Percentiles rank a stretch among this genome's conserved stretches.
Evolutionary conservation across 1,139 yeast genomes (phyloP).

Genomic region (Eremothecium gossypii): DNA sequence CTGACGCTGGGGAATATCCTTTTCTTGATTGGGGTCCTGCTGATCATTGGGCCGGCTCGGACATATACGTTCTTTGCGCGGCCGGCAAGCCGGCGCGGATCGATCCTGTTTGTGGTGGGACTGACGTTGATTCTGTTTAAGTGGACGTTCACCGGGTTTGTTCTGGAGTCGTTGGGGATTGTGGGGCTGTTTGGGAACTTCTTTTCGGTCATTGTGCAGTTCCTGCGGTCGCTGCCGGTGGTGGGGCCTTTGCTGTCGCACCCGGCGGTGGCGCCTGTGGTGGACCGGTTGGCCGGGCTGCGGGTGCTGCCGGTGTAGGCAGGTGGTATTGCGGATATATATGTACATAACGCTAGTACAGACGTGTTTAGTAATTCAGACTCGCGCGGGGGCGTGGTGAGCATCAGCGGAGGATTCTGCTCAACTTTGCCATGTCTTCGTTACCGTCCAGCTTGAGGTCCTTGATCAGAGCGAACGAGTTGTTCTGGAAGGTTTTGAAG

Average conservation of each 20-base stretch:
- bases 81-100: conserved; percentile 79
- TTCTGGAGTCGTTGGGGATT: conserved; percentile 79
- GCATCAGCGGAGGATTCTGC: conserved; percentile 21
- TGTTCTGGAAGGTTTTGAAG: conserved; percentile 17
- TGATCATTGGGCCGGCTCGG: conserved; percentile 83
- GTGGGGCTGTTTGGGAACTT: conserved; percentile 86
- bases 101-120: conserved; percentile 69
- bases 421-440: conserved; percentile 19
- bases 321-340: neutral
- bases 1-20: conserved; percentile 80
- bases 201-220: conserved; percentile 82
- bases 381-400: neutral
- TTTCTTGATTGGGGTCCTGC: conserved; percentile 70
- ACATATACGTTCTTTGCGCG: conserved; percentile 78
- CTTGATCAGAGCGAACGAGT: conserved; percentile 15
- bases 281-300: conserved; percentile 57
- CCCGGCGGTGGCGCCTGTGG: conserved; percentile 73
- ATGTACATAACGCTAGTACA: conserved; percentile 1
- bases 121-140: conserved; percentile 65
- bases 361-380: conserved; percentile 1
- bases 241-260: conserved; percentile 80
- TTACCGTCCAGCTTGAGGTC: conserved; percentile 25
- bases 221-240: conserved; percentile 76
- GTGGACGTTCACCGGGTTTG: conserved; percentile 75
- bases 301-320: conserved; percentile 50